Conservation (phyloP, 768 basidiomycete genomes). For the Trametes meyenii region DNA sequence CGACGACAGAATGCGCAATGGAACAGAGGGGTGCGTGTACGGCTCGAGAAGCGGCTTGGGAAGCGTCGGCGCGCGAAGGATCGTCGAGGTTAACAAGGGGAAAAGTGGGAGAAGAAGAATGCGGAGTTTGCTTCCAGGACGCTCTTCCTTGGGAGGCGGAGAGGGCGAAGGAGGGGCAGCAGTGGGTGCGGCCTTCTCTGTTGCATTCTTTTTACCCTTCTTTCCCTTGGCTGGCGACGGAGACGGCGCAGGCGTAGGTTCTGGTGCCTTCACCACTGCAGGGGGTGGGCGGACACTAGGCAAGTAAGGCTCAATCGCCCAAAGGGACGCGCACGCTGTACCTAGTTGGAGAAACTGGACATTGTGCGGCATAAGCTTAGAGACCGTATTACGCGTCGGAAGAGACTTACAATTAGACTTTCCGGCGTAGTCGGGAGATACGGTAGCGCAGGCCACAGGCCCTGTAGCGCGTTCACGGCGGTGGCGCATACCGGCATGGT, state of each 20-base stretch:
- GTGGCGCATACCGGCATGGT: slow-evolving; percentile 32
- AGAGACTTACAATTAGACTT: slow-evolving; percentile 7
- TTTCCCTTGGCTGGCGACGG: slow-evolving; percentile 12
- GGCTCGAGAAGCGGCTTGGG: slow-evolving; percentile 53
- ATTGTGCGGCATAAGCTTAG: background rate
- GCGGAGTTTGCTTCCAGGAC: slow-evolving; percentile 3
- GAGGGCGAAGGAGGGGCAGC: background rate
- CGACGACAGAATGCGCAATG: slow-evolving; percentile 68
- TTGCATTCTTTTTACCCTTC: slow-evolving; percentile 7
- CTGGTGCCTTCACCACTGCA: background rate
- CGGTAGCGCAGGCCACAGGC: slow-evolving; percentile 30
- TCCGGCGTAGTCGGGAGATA: slow-evolving; percentile 19
- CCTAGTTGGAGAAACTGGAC: slow-evolving; percentile 25
- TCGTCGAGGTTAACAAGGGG: slow-evolving; percentile 40
- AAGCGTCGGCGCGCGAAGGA: slow-evolving; percentile 58
- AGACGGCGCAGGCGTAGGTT: slow-evolving; percentile 1
- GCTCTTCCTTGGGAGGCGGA: background rate
- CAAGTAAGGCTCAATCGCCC: slow-evolving; percentile 23
- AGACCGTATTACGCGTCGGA: background rate
- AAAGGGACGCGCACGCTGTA: slow-evolving; percentile 16
- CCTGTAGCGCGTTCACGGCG: slow-evolving; percentile 31
- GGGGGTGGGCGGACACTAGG: slow-evolving; percentile 3
- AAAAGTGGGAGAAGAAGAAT: slow-evolving; percentile 27
- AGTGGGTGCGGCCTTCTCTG: background rate
- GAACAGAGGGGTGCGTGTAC: slow-evolving; percentile 53